Base-by-base conservation (phyloP, 305 asterid genomes). In the Fraxinus sp. region DNA sequence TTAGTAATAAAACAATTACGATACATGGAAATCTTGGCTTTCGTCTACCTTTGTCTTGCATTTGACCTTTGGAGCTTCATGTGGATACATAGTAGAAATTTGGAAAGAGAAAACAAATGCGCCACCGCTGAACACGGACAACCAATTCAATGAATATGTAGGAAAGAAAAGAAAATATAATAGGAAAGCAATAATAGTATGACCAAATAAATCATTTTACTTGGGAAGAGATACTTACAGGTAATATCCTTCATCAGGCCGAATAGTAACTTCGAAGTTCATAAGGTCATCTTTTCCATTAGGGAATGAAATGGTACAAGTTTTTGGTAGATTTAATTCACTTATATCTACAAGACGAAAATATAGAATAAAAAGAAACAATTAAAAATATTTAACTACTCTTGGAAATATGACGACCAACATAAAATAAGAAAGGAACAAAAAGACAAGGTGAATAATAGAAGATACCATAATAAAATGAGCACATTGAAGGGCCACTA, bases 51-150 rank as follows among this genome's bases (percentile, higher is more conserved):
- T 96, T 0, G 99, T 95, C 95, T 93, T 95, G 97, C 98, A 94
- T 88, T 96, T 94, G 84, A 96, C 97, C 87, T 96, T 96, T 14
- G 99, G 99, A 77, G 99, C 97, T 83, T 96, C 98, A 20, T 94
- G 97, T 37, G 99, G 99, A 85, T 94, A 96, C 79, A 92, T 88
- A n/a, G 97, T 88, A 85, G 99, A 87, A 86, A 95, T 92, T 83
- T 90, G 91, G 90, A 95, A 95, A 59, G 98, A 88, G 86, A 94
- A 95, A 57, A 85, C 85, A 91, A 95, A 95, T 39, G 90, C 91
- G 32, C 99, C 98, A 81, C 91, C 91, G 85, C 99, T 94, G 88
- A 30, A 84, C 72, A 86, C 30, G 82, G 74, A 37, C 77, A 76
- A 85, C 64, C 39, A 80, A 70, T 36, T 84, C 39, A 84, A 74